Conservation (phyloP, 2,329 filamentous ascomycete species). For the Clarireedia monteithiana region DNA sequence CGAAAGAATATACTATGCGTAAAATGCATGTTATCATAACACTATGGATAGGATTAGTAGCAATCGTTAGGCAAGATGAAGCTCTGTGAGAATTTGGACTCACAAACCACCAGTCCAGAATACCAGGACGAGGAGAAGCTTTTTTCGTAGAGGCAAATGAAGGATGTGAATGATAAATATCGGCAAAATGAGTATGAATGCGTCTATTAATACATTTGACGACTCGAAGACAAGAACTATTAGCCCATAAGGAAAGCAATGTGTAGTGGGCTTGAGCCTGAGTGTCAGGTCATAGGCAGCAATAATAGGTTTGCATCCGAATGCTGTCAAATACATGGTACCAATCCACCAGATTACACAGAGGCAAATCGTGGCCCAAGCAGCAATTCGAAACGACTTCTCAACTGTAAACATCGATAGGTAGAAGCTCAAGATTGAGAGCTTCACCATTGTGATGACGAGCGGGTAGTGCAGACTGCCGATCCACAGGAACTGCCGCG, state of each 20-base stretch:
- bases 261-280: neutral
- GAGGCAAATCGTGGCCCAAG: neutral
- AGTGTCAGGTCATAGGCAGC: conserved; percentile 5
- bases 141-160: conserved; percentile 6
- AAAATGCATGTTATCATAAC: conserved; percentile 5
- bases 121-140: conserved; percentile 1
- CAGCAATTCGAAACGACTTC: neutral
- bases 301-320: conserved; percentile 2
- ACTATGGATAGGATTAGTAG: neutral
- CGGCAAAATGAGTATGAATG: neutral
- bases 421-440: conserved; percentile 7
- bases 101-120: conserved; percentile 9
- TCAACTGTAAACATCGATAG: neutral
- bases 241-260: neutral
- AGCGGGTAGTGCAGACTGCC: neutral
- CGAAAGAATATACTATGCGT: conserved; percentile 4
- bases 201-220: neutral
- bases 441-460: conserved; percentile 4
- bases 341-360: conserved; percentile 1
- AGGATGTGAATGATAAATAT: conserved; percentile 6
- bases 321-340: neutral
- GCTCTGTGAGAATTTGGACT: neutral
- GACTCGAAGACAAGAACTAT: conserved; percentile 2
- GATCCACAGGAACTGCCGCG: neutral
- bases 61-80: neutral